A percentile compares a stretch with the other conserved stretches of the same genome.
phyloP scores from a whole-genome alignment of 768 basidiomycete species.

The Cystofilobasidium bisporidii region DNA sequence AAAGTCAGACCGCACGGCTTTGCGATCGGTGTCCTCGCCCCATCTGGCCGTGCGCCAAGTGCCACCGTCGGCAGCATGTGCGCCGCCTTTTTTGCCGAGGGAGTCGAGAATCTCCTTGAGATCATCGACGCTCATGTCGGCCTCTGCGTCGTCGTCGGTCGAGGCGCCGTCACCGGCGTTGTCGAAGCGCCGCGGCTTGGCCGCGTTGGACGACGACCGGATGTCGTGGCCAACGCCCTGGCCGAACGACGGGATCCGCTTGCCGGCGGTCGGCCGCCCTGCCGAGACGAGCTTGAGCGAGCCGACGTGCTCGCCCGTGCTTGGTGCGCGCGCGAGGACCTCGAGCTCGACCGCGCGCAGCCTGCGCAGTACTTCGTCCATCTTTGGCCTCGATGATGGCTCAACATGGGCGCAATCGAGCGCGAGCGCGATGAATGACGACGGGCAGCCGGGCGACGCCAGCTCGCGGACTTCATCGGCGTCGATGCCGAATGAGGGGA shows the following conservation, averaged over 20 bases:
- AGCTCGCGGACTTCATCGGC: conserved; percentile 57
- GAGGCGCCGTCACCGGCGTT: conserved; percentile 20
- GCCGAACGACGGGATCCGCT: conserved; percentile 78
- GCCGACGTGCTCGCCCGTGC: conserved; percentile 63
- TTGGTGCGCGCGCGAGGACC: conserved; percentile 46
- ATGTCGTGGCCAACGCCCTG: conserved; percentile 59
- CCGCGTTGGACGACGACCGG: conserved; percentile 31
- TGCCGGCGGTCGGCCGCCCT: conserved; percentile 13
- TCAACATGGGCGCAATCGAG: conserved; percentile 58
- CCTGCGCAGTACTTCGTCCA: conserved; percentile 65
- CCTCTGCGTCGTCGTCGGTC: conserved; percentile 32
- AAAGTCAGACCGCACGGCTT: conserved; percentile 10
- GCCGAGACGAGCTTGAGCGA: conserved; percentile 69
- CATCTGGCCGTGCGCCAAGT: conserved; percentile 41
- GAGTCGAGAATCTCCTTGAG: conserved; percentile 32
- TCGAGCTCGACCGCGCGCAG: conserved; percentile 74
- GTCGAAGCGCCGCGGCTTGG: conserved; percentile 10
- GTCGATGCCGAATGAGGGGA: conserved; percentile 73
- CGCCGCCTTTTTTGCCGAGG: conserved; percentile 28
- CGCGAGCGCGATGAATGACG: conserved; percentile 63
- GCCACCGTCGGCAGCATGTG: conserved; percentile 20
- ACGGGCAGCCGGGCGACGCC: conserved; percentile 66
- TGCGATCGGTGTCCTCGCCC: conserved; percentile 19
- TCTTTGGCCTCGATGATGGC: conserved; percentile 62
- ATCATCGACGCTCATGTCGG: conserved; percentile 34